Percentiles rank a stretch among this genome's conserved stretches.
Evolutionary conservation across 306 rosid genomes (phyloP).

Genomic region (Mucuna pruriens): DNA sequence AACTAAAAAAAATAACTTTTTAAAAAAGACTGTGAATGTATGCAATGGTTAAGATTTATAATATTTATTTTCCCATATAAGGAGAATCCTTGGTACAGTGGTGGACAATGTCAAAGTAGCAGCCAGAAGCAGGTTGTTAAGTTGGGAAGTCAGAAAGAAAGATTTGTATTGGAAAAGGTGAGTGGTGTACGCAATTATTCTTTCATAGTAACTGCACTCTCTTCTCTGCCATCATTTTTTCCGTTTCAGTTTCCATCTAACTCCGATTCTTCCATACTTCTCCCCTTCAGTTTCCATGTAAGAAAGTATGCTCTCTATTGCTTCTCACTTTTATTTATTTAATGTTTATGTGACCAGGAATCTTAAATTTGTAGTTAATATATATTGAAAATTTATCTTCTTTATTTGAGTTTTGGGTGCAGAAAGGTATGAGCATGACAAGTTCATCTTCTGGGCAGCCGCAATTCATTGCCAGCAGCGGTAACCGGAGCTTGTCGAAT

Average conservation of each 20-base stretch:
- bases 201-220: neutral
- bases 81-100: neutral
- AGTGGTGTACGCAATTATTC: neutral
- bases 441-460: conserved; percentile 59
- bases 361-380: neutral
- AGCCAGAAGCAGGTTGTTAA: neutral
- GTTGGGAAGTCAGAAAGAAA: neutral
- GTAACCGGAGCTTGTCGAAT: conserved; percentile 61
- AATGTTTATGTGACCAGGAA: neutral
- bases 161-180: neutral
- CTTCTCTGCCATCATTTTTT: neutral
- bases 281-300: neutral
- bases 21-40: too few species aligned
- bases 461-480: conserved; percentile 72
- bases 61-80: neutral
- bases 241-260: too few species aligned
- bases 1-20: too few species aligned
- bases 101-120: neutral
- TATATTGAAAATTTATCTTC: neutral
- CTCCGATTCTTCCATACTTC: too few species aligned
- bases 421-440: conserved; percentile 51
- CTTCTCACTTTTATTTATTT: neutral
- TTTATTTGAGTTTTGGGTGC: neutral
- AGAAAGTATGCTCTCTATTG: too few species aligned
- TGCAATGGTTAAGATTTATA: too few species aligned